Evolutionary conservation across 768 basidiomycete genomes (phyloP).

Genomic region (Naematelia encephala): DNA sequence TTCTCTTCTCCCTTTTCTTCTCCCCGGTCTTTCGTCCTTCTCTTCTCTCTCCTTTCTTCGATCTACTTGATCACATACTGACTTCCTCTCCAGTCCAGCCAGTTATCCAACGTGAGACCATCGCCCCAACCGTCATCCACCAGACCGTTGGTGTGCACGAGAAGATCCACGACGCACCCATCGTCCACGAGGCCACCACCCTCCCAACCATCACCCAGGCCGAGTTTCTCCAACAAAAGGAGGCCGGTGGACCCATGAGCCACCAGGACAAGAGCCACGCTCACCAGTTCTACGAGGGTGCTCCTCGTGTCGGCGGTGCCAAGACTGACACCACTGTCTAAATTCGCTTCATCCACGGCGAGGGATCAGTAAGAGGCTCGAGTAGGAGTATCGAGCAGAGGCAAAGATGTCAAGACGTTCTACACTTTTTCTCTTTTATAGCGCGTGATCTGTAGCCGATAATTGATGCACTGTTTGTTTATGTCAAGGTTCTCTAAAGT

Average conservation of each 20-base stretch:
- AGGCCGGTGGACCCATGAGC: slow-evolving; percentile 24
- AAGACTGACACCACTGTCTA: slow-evolving; percentile 1
- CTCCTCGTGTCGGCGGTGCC: slow-evolving; percentile 12
- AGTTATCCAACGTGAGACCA: slow-evolving; percentile 52
- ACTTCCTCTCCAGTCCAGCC: slow-evolving; percentile 43
- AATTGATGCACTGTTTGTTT: too few relatives aligned
- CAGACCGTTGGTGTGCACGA: slow-evolving; percentile 51
- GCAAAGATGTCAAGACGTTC: too few relatives aligned
- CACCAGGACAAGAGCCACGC: slow-evolving; percentile 44
- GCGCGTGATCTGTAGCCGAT: too few relatives aligned
- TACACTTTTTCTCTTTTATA: too few relatives aligned
- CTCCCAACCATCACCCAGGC: slow-evolving; percentile 47
- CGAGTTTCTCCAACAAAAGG: slow-evolving; percentile 46
- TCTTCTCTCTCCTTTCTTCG: too few relatives aligned
- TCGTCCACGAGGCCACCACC: slow-evolving; percentile 50
- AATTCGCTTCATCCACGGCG: neutral
- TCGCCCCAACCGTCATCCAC: slow-evolving; percentile 51
- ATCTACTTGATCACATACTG: too few relatives aligned
- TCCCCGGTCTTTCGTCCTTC: too few relatives aligned
- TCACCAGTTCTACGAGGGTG: slow-evolving; percentile 41
- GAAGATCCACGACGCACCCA: slow-evolving; percentile 51
- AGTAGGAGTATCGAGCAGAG: neutral
- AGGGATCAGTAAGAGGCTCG: neutral
- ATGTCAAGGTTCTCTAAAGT: too few relatives aligned
- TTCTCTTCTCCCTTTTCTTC: neutral